A percentile compares a stretch with the other conserved stretches of the same genome.
These are phyloP conservation scores for Psidium guajava DNA, from an alignment of 345 rosid genomes.

Conservation along the genomic window DNA sequence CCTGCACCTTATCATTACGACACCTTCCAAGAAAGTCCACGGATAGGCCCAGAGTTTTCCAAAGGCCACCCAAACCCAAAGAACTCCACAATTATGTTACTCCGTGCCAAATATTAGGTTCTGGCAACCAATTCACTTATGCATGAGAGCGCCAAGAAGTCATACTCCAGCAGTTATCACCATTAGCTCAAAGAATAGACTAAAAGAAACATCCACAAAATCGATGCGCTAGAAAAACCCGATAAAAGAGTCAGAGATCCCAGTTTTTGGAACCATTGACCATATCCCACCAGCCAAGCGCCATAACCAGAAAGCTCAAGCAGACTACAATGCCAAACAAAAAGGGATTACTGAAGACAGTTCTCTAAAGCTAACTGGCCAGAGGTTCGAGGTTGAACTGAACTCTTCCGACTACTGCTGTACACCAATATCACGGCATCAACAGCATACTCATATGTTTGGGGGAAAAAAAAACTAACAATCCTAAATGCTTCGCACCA, in stretches of 20 bases:
- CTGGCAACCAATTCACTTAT: neutral
- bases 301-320: neutral
- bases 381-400: neutral
- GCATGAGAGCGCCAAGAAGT: neutral
- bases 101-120: neutral
- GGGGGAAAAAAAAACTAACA: neutral
- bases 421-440: neutral
- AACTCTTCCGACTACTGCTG: neutral
- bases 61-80: neutral
- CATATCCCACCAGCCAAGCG: neutral
- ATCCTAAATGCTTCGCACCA: neutral
- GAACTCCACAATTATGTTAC: neutral
- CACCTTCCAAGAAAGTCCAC: neutral
- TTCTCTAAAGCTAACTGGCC: neutral
- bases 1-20: neutral
- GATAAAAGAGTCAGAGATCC: neutral
- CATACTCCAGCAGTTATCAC: neutral
- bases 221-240: neutral
- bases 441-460: neutral
- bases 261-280: neutral
- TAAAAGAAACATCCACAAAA: neutral
- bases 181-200: neutral
- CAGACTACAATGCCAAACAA: neutral
- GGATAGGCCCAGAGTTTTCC: neutral
- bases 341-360: neutral